Evolutionary conservation across 805 yeast species (phyloP).

Genomic region (Saccharomyces mikatae): DNA sequence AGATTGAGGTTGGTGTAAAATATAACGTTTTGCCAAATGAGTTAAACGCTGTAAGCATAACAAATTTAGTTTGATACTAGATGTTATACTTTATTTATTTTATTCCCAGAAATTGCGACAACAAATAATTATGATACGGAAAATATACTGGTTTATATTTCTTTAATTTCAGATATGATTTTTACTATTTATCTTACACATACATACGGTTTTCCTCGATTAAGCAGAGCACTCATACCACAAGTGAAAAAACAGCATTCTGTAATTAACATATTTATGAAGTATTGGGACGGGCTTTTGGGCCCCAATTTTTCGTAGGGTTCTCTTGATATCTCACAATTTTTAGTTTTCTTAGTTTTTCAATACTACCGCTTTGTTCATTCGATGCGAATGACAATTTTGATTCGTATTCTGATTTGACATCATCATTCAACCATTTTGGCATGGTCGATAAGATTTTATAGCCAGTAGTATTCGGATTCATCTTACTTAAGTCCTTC

Average conservation of each 20-base stretch:
- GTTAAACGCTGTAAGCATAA: background rate
- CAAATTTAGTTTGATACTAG: background rate
- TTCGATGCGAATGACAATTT: slow-evolving; percentile 50
- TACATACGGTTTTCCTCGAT: background rate
- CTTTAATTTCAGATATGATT: background rate
- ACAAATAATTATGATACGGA: background rate
- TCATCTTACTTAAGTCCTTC: slow-evolving; percentile 37
- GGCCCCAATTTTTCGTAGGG: slow-evolving; percentile 97
- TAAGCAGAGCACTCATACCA: background rate
- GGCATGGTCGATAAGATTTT: slow-evolving; percentile 40
- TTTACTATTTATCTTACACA: background rate
- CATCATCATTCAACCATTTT: slow-evolving; percentile 14
- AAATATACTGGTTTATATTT: background rate
- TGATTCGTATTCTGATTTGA: slow-evolving; percentile 4
- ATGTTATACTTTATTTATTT: background rate
- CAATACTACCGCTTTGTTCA: slow-evolving; percentile 49
- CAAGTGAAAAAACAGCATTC: background rate
- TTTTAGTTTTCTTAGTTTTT: slow-evolving; percentile 61
- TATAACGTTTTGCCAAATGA: too few species aligned
- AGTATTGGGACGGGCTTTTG: slow-evolving; percentile 64
- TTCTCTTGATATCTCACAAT: slow-evolving; percentile 85
- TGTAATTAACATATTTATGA: background rate
- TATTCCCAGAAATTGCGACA: background rate
- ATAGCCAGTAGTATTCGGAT: slow-evolving; percentile 49
- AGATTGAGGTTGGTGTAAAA: background rate